A percentile compares a stretch with the other conserved stretches of the same genome.
Conservation (phyloP, 2,329 filamentous ascomycete genomes). For the Colletotrichum tofieldiae region DNA sequence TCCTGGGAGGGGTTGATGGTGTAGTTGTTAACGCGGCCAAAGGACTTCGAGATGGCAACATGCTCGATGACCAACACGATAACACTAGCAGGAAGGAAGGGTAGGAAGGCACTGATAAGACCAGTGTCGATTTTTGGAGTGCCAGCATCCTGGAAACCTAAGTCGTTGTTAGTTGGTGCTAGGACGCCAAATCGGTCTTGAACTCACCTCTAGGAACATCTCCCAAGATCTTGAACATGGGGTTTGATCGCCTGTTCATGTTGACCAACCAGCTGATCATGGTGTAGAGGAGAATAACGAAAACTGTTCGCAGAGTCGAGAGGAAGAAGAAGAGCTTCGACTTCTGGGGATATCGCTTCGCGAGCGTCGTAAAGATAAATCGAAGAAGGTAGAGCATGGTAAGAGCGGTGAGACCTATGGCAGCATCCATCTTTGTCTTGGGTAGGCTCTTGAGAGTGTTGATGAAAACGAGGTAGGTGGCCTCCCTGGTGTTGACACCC, state of each 20-base stretch:
- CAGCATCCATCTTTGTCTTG: slow-evolving; percentile 81
- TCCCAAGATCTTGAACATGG: slow-evolving; percentile 82
- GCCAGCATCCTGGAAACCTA: slow-evolving; percentile 84
- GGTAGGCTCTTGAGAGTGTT: slow-evolving; percentile 83
- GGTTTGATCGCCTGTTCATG: slow-evolving; percentile 73
- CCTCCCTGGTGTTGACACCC: slow-evolving; percentile 80
- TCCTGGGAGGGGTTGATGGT: slow-evolving; percentile 96
- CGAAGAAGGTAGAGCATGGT: slow-evolving; percentile 84
- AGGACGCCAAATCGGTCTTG: background rate
- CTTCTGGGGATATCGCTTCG: slow-evolving; percentile 77
- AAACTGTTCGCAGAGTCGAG: slow-evolving; percentile 91
- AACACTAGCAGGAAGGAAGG: slow-evolving; percentile 85
- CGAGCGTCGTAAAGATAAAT: slow-evolving; percentile 73
- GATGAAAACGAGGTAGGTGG: slow-evolving; percentile 88
- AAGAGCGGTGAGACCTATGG: slow-evolving; percentile 89
- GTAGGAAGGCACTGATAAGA: slow-evolving; percentile 78
- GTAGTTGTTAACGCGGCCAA: slow-evolving; percentile 96
- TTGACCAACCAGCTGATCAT: slow-evolving; percentile 92
- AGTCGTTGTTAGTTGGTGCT: slow-evolving; percentile 8
- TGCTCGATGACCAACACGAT: slow-evolving; percentile 98
- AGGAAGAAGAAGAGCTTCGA: slow-evolving; percentile 89
- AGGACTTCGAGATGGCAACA: slow-evolving; percentile 97
- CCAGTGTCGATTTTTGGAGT: slow-evolving; percentile 78
- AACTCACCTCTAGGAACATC: slow-evolving; percentile 80
- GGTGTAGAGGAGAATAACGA: slow-evolving; percentile 93